Evolutionary conservation across 1,284 basidiomycete genomes (phyloP).

Genomic region (Rhodotorula sp.): DNA sequence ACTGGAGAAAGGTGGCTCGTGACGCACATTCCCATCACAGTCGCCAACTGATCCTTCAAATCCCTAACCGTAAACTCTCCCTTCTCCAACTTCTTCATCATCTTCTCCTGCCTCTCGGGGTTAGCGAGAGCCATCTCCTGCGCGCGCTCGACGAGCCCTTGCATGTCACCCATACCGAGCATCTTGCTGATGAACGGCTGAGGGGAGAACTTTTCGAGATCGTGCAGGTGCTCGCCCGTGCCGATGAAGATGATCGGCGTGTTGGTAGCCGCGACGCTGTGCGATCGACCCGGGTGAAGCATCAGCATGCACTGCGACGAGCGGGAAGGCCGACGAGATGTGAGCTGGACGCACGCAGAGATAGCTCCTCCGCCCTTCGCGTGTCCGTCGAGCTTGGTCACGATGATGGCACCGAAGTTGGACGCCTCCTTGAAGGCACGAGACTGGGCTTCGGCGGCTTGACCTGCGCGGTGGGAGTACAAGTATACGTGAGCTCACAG

Average conservation of each 20-base stretch:
- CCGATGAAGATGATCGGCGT: conserved; percentile 99
- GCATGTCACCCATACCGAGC: conserved; percentile 91
- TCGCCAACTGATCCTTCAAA: conserved; percentile 95
- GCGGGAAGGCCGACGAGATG: neutral
- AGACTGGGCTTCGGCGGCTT: conserved; percentile 95
- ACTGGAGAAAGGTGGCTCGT: conserved; percentile 4
- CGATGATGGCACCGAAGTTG: conserved; percentile 97
- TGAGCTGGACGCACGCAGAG: conserved; percentile 70
- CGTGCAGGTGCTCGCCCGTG: conserved; percentile 93
- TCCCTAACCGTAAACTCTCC: conserved; percentile 95
- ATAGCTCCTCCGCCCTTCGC: conserved; percentile 99
- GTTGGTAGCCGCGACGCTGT: conserved; percentile 91
- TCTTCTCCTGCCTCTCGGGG: conserved; percentile 94
- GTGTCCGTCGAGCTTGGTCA: conserved; percentile 99
- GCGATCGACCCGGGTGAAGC: no score
- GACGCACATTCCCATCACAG: conserved; percentile 92
- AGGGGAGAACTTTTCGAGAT: conserved; percentile 92
- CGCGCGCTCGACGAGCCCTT: conserved; percentile 96
- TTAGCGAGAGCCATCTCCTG: conserved; percentile 89
- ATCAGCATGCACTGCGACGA: no score
- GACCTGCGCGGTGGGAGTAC: conserved; percentile 52
- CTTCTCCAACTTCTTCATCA: conserved; percentile 96
- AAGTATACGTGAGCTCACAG: neutral
- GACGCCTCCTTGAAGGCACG: conserved; percentile 97
- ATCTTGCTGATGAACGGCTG: conserved; percentile 97